phyloP scores from a whole-genome alignment of 2,329 filamentous ascomycete genomes.

The Paramyrothecium sp. region DNA sequence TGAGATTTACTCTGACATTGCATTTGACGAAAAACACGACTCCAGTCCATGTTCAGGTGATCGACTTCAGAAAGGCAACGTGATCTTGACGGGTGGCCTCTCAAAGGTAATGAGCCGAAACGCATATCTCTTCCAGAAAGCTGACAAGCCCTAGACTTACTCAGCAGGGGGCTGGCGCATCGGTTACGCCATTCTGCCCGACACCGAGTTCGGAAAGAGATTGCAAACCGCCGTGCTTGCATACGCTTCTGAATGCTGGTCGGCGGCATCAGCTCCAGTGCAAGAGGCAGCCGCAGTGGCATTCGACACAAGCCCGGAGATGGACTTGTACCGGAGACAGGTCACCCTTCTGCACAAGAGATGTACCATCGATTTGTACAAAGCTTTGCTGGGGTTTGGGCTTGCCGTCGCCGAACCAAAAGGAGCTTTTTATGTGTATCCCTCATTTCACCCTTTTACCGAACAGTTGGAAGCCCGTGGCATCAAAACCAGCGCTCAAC shows the following conservation, averaged over 20 bases:
- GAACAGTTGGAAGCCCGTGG: background rate
- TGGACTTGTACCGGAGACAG: background rate
- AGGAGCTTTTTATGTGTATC: background rate
- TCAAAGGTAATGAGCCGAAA: background rate
- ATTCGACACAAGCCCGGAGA: background rate
- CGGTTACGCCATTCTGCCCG: background rate
- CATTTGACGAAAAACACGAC: background rate
- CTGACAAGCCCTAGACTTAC: background rate
- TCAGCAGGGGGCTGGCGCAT: conserved; percentile 1
- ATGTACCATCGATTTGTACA: background rate
- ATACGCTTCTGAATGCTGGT: conserved; percentile 2
- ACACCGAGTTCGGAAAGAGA: background rate
- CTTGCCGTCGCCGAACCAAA: background rate
- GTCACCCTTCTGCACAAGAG: background rate
- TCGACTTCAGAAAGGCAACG: background rate
- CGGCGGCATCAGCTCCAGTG: background rate
- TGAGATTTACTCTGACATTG: conserved; percentile 1
- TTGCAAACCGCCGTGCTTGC: background rate
- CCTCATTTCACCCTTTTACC: background rate
- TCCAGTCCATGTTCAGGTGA: background rate
- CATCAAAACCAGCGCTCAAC: background rate
- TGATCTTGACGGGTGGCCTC: background rate
- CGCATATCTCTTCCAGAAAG: background rate
- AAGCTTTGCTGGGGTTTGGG: background rate
- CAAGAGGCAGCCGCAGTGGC: background rate